These are phyloP conservation scores for Sphagnum contortum DNA, from an alignment of 225 moss, liverwort and hornwort genomes.

Conservation along the genomic window DNA sequence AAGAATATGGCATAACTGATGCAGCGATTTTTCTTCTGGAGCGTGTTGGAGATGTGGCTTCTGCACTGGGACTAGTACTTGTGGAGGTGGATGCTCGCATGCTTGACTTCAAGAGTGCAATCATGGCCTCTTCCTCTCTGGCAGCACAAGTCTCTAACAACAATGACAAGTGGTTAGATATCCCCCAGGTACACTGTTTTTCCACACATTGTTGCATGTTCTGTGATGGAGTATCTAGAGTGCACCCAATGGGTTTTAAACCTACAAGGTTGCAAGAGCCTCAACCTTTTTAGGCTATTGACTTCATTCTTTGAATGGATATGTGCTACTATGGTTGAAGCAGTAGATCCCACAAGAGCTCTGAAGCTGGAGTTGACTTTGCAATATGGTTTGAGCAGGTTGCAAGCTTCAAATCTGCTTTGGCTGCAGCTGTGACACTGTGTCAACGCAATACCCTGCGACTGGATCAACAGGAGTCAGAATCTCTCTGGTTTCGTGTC, in stretches of 20 bases:
- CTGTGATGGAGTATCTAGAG: not conserved
- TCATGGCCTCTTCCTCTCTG: conserved; percentile 37
- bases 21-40: conserved; percentile 92
- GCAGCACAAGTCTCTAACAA: conserved; percentile 25
- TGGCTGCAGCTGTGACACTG: conserved; percentile 64
- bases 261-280: no score
- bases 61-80: conserved; percentile 80
- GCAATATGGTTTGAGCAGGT: conserved; percentile 37
- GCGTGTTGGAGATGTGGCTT: conserved; percentile 92
- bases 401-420: conserved; percentile 36
- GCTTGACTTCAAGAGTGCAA: conserved; percentile 62
- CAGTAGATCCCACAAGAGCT: no score
- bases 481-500: conserved; percentile 89
- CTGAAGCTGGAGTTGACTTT: no score
- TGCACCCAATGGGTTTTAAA: not conserved
- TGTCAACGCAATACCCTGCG: conserved; percentile 93
- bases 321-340: no score
- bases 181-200: conserved; percentile 20
- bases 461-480: conserved; percentile 76
- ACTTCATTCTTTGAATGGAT: no score
- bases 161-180: conserved; percentile 28
- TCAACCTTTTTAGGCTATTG: no score
- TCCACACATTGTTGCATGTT: not conserved
- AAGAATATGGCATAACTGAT: conserved; percentile 91
- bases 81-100: conserved; percentile 57